phyloP scores from a whole-genome alignment of 768 basidiomycete genomes.

The Amanita rimosa region DNA sequence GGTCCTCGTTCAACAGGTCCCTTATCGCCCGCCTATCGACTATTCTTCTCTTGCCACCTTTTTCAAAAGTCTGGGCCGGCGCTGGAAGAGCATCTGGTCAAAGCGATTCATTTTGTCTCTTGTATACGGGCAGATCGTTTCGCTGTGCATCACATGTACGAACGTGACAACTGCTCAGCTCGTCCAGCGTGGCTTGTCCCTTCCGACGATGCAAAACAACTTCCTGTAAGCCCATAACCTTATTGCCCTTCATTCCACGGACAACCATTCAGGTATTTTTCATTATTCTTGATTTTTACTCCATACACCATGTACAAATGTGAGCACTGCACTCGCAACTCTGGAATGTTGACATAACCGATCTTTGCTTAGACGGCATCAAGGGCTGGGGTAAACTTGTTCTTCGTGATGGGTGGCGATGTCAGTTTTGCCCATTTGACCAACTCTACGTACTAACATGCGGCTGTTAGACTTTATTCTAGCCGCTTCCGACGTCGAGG shows the following conservation, averaged over 20 bases:
- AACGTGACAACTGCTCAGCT: constrained; percentile 81
- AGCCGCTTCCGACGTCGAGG: constrained; percentile 77
- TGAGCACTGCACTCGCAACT: constrained; percentile 22
- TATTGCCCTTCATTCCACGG: not conserved
- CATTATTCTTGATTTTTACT: constrained; percentile 65
- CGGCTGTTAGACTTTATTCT: constrained; percentile 53
- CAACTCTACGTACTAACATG: not conserved
- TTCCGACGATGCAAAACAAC: constrained; percentile 75
- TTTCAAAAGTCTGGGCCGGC: constrained; percentile 34
- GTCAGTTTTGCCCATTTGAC: constrained; percentile 25
- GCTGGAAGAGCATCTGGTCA: constrained; percentile 75
- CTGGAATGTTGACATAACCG: not conserved
- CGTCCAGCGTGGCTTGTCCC: constrained; percentile 50
- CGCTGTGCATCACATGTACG: constrained; percentile 82
- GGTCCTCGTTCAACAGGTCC: not conserved
- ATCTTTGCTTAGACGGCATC: constrained; percentile 49
- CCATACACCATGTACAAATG: constrained; percentile 87
- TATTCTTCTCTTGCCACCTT: constrained; percentile 54
- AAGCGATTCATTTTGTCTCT: constrained; percentile 58
- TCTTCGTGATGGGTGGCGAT: constrained; percentile 77
- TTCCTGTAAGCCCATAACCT: constrained; percentile 49
- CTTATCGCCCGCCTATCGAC: constrained; percentile 50
- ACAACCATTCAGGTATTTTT: constrained; percentile 52
- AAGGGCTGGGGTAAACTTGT: constrained; percentile 75
- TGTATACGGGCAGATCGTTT: constrained; percentile 72